Evolutionary conservation across 352 stramenopile genomes (phyloP), one percentile per base, ranked within the genome.

Genomic region (Saprolegnia parasitica): DNA sequence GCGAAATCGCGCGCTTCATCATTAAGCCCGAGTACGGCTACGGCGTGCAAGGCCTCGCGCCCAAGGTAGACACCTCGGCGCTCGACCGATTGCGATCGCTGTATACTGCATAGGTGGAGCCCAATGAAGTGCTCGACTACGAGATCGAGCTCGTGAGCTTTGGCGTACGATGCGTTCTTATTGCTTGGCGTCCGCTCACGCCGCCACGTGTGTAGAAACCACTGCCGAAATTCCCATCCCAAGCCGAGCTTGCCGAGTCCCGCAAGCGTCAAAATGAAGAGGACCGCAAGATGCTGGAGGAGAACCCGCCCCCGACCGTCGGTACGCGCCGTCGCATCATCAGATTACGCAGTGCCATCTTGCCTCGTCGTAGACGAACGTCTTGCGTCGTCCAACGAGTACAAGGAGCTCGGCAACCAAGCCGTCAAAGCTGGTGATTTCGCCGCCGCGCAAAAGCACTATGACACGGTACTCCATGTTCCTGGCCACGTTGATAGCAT

Each of bases 71-170:
- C n/a, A n/a, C n/a, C n/a, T n/a, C n/a, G 4, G 18, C 58, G 49
- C 11, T 24, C 18, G 57, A 67, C 39, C 54, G 16, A 56, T 73
- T 26, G 5, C 40, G 3, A 29, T 73, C 23, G 29, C 6, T 45
- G 26, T n/a, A 65, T 74, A 56, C 46, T 67, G 4, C 16, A 5
- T n/a, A 79, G 74, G 78, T 95, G 23, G 86, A 95, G 68, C 86
- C 86, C 0, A 77, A 95, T 60, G 86, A 95, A 74, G 91, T 81
- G 18, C 79, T 95, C 5, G 84, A 95, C 71, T 95, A 93, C 72
- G 86, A 95, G 58, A 95, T 95, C 57, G 86, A 95, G 70, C 68
- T 95, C 56, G 57, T 92, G 10, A 76, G 77, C 67, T 95, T 90
- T 61, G 87, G 86, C 67, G 86, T 92, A 64, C 6, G 65, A 63